These are phyloP conservation scores for Paramecium pentaurelia DNA, from an alignment of 73 alveolate genomes.

Conservation along the genomic window DNA sequence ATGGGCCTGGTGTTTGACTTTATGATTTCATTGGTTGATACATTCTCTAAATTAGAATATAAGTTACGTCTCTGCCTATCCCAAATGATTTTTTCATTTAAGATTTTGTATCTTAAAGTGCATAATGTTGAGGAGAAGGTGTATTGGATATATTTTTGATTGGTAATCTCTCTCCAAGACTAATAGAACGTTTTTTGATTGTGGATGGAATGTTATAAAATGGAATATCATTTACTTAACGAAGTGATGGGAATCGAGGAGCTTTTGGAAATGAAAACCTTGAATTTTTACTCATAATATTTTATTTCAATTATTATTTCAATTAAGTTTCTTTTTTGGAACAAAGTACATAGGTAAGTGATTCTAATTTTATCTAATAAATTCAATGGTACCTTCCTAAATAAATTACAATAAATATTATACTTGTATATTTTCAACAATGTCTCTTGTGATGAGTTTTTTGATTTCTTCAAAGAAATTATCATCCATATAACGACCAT, in stretches of 20 bases:
- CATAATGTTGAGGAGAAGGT: not conserved
- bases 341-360: slow-evolving; percentile 93
- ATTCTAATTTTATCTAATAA: slow-evolving; percentile 82
- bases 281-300: not conserved
- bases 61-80: slow-evolving; percentile 2
- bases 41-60: not conserved
- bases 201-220: slow-evolving; percentile 16
- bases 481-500: slow-evolving; percentile 76
- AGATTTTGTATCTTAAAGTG: not conserved
- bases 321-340: slow-evolving; percentile 63
- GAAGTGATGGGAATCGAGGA: not conserved
- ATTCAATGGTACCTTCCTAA: slow-evolving; percentile 88
- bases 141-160: not conserved
- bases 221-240: not conserved
- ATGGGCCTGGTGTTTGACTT: slow-evolving; percentile 11
- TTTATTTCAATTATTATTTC: not conserved
- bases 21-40: not conserved
- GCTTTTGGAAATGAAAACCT: not conserved
- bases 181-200: not conserved
- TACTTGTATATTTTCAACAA: slow-evolving; percentile 55
- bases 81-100: not conserved
- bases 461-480: slow-evolving; percentile 72
- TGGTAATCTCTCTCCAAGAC: not conserved
- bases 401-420: slow-evolving; percentile 40
- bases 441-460: slow-evolving; percentile 72